Evolutionary conservation across 129 eudicot genomes (phyloP), one percentile per base, ranked within the genome.

Genomic region (Arctium minus): DNA sequence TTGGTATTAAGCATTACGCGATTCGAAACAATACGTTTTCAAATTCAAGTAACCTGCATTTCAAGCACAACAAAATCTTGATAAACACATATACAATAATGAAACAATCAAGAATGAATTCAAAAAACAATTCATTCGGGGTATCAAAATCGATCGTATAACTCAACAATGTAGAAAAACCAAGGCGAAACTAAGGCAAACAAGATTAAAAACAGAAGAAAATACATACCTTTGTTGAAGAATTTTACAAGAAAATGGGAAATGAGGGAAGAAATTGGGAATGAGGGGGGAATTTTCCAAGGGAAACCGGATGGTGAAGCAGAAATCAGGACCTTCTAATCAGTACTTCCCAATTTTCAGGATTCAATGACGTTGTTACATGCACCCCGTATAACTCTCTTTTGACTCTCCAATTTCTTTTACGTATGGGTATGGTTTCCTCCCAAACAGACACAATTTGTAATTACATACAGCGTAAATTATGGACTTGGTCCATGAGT

Each of bases 281-380:
- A 73, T 81, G 72, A 33, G 37, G 56, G 62, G n/a, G 65, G 17
- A 15, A 73, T 12, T 38, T 73, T 73, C 56, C 50, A 70, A 70
- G 1, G 79, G 73, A 80, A 72, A 53, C 29, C 42, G 35, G 53
- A 77, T 77, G 82, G 86, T 70, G 12, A 44, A 44, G 40, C 42
- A 76, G 70, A 81, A 81, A 81, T 40, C 69, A 44, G 60, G 86
- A 82, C 30, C 72, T 76, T 17, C 73, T 35, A 83, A 83, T 70
- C 13, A 69, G 6, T 76, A 70, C 1, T 79, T 84, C 72, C 83
- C 84, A 79, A 65, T 42, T 84, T 84, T 64, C 10, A 73, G 80
- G 84, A 73, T 79, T 79, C 8, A 70, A 48, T 77, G 40, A 82
- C 81, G 81, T 82, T 82, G n/a, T 84, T 84, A 79, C 87, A 84